These are phyloP conservation scores for Ceratocystis papillata DNA, from an alignment of 2,329 filamentous ascomycete genomes.

Conservation along the genomic window DNA sequence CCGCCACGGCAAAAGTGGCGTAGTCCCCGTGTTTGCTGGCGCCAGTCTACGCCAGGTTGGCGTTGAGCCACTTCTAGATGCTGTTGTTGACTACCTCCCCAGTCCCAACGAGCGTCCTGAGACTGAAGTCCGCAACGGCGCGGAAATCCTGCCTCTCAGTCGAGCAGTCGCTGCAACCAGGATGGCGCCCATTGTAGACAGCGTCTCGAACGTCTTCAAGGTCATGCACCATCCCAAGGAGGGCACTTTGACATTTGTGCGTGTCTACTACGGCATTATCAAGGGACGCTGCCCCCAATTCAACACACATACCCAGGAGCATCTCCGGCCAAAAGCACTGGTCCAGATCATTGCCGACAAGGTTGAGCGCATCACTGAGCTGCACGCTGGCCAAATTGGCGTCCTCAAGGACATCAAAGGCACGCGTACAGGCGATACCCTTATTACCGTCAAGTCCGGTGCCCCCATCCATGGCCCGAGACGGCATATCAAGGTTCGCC, in stretches of 20 bases:
- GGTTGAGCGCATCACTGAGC: slow-evolving; percentile 69
- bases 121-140: slow-evolving; percentile 60
- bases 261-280: slow-evolving; percentile 78
- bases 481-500: slow-evolving; percentile 67
- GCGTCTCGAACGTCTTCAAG: slow-evolving; percentile 71
- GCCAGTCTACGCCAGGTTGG: slow-evolving; percentile 91
- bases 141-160: slow-evolving; percentile 34
- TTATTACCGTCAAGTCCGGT: slow-evolving; percentile 59
- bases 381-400: slow-evolving; percentile 82
- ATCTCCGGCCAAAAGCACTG: slow-evolving; percentile 69
- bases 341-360: slow-evolving; percentile 85
- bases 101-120: slow-evolving; percentile 71
- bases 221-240: slow-evolving; percentile 79
- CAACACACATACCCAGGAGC: slow-evolving; percentile 74
- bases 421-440: slow-evolving; percentile 85
- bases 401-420: slow-evolving; percentile 83
- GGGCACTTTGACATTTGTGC: slow-evolving; percentile 81
- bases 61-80: slow-evolving; percentile 82
- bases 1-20: slow-evolving; percentile 53
- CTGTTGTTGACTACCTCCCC: slow-evolving; percentile 76
- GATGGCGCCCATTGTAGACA: slow-evolving; percentile 31
- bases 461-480: slow-evolving; percentile 57
- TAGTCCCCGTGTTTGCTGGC: slow-evolving; percentile 81
- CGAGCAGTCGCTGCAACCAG: slow-evolving; percentile 35
- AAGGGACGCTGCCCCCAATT: slow-evolving; percentile 64